Conservation (phyloP, 179 eudicot genomes). For the Spergularia azorica region DNA sequence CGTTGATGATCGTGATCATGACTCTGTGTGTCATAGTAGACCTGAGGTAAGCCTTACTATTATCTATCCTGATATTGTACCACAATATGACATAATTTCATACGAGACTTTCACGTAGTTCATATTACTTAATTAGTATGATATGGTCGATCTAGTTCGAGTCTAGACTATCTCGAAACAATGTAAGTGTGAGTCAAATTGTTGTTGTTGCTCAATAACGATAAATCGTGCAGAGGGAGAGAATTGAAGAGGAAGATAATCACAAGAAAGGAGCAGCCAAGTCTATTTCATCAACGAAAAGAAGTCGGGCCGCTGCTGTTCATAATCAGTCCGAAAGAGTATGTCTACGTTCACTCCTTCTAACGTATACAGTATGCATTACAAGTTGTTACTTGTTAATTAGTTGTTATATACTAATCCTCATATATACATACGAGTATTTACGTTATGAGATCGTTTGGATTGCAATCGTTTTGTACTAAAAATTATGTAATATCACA, state of each 20-base stretch:
- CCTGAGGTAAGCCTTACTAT: conserved; percentile 37
- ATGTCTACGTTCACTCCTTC: neutral
- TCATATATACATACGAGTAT: too few species aligned
- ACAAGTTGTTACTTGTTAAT: neutral
- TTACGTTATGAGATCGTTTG: too few species aligned
- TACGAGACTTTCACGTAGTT: too few species aligned
- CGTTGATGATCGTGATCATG: conserved; percentile 52
- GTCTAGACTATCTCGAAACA: too few species aligned
- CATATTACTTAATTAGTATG: too few species aligned
- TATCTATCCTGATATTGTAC: neutral
- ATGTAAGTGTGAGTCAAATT: too few species aligned
- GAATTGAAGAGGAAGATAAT: conserved; percentile 26
- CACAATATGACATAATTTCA: too few species aligned
- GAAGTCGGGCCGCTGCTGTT: conserved; percentile 78
- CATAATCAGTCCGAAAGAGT: conserved; percentile 94
- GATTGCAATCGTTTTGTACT: too few species aligned
- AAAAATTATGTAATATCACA: too few species aligned
- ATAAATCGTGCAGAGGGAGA: conserved; percentile 30
- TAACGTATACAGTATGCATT: neutral
- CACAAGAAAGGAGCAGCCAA: conserved; percentile 44
- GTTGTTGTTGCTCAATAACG: too few species aligned
- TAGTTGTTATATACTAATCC: neutral
- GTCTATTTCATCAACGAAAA: conserved; percentile 51
- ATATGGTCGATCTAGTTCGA: too few species aligned
- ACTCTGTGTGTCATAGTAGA: conserved; percentile 56